Conservation (phyloP, 2,329 filamentous ascomycete species). For the Colletotrichum sp. region DNA sequence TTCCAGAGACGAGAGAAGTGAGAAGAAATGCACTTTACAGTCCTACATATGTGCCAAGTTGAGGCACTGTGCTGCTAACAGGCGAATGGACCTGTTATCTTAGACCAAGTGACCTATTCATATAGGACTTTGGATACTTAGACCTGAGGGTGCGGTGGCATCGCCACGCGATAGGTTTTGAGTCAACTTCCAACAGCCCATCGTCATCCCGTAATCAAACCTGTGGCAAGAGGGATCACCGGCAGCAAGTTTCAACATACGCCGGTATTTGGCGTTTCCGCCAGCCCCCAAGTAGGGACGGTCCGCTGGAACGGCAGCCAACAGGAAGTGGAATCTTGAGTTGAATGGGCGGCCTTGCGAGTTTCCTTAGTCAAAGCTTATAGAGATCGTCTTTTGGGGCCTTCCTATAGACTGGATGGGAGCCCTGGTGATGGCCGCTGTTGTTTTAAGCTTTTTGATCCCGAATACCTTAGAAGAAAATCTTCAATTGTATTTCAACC, state of each 20-base stretch:
- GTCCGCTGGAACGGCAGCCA: background rate
- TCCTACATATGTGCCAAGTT: background rate
- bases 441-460: background rate
- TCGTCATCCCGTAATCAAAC: background rate
- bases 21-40: background rate
- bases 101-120: background rate
- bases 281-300: background rate
- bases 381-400: background rate
- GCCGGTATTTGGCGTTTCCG: background rate
- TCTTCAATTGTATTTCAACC: background rate
- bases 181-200: background rate
- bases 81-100: background rate
- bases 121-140: background rate
- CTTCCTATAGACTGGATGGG: background rate
- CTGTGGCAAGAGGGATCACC: background rate
- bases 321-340: background rate
- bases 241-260: background rate
- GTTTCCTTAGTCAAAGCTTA: background rate
- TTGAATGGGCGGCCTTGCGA: background rate
- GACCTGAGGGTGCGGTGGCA: background rate
- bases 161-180: background rate
- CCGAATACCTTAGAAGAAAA: background rate
- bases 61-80: background rate
- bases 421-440: background rate
- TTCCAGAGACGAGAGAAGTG: background rate